phyloP scores from a whole-genome alignment of 495 filamentous ascomycete genomes.

The Venustampulla echinocandica region DNA sequence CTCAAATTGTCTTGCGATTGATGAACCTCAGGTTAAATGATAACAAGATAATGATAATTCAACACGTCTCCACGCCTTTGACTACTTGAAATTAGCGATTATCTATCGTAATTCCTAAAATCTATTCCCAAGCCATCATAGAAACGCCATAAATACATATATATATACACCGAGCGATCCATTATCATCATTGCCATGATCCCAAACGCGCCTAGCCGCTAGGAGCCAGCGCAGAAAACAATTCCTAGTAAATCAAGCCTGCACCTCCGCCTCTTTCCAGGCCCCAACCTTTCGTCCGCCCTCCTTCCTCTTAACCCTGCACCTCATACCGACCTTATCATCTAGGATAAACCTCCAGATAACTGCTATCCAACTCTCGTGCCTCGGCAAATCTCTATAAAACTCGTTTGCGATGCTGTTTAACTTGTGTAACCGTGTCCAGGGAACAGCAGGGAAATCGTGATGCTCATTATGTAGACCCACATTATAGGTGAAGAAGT shows the following conservation, averaged over 20 bases:
- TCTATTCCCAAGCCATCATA: too few species aligned
- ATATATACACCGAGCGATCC: too few species aligned
- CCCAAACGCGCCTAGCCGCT: too few species aligned
- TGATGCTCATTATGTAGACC: conserved; percentile 98
- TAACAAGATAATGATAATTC: too few species aligned
- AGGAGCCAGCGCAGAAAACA: too few species aligned
- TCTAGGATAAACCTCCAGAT: conserved; percentile 94
- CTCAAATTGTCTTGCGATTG: too few species aligned
- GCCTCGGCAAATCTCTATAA: conserved; percentile 78
- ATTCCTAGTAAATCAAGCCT: conserved; percentile 30
- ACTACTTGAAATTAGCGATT: too few species aligned
- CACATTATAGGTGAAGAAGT: conserved; percentile 92
- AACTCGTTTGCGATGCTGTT: conserved; percentile 83
- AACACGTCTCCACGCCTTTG: too few species aligned
- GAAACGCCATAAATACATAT: too few species aligned
- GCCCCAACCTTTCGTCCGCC: conserved; percentile 58
- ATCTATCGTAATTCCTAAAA: too few species aligned
- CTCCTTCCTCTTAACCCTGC: conserved; percentile 84
- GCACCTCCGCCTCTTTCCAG: conserved; percentile 46
- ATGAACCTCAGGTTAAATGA: too few species aligned
- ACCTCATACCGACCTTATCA: conserved; percentile 76
- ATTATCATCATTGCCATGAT: too few species aligned
- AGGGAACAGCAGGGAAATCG: conserved; percentile 94
- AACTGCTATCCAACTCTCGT: conserved; percentile 84
- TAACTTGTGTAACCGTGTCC: conserved; percentile 71